Base-by-base conservation (phyloP, 179 eudicot species). In the Patellifolia procumbens region DNA sequence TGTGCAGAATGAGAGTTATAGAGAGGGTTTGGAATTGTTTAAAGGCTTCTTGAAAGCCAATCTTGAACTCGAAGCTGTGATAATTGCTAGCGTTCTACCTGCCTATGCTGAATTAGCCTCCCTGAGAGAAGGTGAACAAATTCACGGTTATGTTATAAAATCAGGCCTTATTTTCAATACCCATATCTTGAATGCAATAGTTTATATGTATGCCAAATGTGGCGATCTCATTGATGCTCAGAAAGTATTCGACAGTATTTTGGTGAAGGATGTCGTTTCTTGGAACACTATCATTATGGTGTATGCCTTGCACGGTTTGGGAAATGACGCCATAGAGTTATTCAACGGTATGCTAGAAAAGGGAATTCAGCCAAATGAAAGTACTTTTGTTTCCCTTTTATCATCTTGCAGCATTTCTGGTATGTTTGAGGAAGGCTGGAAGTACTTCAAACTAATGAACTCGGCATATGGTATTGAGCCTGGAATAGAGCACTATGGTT, bases 231-330 rank as follows among this genome's bases (percentile, higher is more conserved):
- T 63, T 32, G 70, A 81, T 68, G 89, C 92, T 29, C 63, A 68
- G 48, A 77, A 82, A 65, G 24, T 85, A 67, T 89, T 92, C 76
- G 89, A 89, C 53, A 45, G 56, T 26, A 75, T 86, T 61, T 22
- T 31, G 45, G 61, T 35, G 20, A 92, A 87, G 87, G 90, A 93
- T 85, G 74, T 88, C 58, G 77, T 89, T 74, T 86, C 94, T 13
- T 91, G 97, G 97, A 91, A 93, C 85, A 84, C 92, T 20, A 79
- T 92, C 56, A 89, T 91, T 46, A 87, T 89, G 91, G 93, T 88
- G 37, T 87, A 88, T 79, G 92, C 90, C 11, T 81, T 92, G 66
- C 92, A 92, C 74, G 92, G 97, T 16, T 83, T 73, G 68, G 92
- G 89, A 31, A 72, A 68, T 63, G 79, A 51, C 46, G 86, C 92